Evolutionary conservation across 2,329 filamentous ascomycete genomes (phyloP).

Genomic region (Fusarium tjaetaba): DNA sequence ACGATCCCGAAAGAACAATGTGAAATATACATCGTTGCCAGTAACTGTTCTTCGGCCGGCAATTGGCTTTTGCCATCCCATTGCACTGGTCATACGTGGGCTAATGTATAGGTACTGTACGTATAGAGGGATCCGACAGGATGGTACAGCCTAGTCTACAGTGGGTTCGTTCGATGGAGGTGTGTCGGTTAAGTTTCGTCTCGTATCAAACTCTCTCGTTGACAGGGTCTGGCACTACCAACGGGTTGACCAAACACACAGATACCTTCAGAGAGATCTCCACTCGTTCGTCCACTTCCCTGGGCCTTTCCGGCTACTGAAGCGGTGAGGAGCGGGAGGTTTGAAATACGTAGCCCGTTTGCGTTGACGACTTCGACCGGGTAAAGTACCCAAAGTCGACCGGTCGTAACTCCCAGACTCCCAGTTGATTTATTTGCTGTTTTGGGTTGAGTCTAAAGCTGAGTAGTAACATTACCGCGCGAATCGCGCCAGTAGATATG

Average conservation of each 20-base stretch:
- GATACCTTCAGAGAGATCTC: constrained; percentile 4
- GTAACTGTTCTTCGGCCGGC: neutral
- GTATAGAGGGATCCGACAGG: constrained; percentile 36
- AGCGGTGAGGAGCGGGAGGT: constrained; percentile 8
- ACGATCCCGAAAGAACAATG: neutral
- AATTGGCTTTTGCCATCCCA: neutral
- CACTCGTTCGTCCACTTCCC: constrained; percentile 13
- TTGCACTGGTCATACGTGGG: neutral
- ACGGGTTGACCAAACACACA: neutral
- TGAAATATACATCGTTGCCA: neutral
- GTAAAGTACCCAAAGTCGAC: neutral
- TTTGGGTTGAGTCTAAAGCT: neutral
- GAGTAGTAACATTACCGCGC: neutral
- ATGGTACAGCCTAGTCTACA: constrained; percentile 40
- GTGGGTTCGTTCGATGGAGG: constrained; percentile 18
- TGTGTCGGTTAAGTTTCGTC: constrained; percentile 24
- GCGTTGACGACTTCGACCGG: neutral
- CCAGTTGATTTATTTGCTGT: neutral
- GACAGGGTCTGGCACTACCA: neutral
- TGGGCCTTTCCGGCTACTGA: neutral
- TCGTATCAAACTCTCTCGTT: constrained; percentile 24
- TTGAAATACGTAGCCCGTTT: neutral
- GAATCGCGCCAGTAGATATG: neutral
- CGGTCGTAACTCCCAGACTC: neutral
- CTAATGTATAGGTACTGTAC: constrained; percentile 16